Evolutionary conservation across 495 filamentous ascomycete genomes (phyloP).

Genomic region (Rhypophila decipiens): DNA sequence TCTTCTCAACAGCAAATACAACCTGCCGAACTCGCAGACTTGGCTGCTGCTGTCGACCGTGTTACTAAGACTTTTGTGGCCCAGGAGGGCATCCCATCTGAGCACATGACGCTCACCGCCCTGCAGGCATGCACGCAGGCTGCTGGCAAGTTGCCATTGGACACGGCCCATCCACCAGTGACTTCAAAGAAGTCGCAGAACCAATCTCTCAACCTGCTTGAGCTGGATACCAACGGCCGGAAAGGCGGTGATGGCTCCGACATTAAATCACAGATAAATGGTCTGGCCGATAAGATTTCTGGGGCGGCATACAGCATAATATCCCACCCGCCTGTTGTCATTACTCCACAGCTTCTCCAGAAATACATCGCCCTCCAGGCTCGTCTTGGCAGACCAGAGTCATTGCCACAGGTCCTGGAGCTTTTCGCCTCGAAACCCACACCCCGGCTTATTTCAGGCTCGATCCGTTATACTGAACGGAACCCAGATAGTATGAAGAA

Average conservation of each 20-base stretch:
- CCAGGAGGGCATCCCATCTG: slow-evolving; percentile 25
- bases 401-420: slow-evolving; percentile 70
- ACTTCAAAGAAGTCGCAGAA: slow-evolving; percentile 5
- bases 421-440: slow-evolving; percentile 81
- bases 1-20: slow-evolving; percentile 4
- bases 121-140: slow-evolving; percentile 22
- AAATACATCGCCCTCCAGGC: slow-evolving; percentile 67
- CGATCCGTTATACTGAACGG: slow-evolving; percentile 52
- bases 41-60: slow-evolving; percentile 21
- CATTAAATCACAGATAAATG: slow-evolving; percentile 9
- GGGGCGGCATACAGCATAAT: slow-evolving; percentile 58
- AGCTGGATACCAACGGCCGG: slow-evolving; percentile 15
- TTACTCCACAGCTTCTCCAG: slow-evolving; percentile 63
- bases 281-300: slow-evolving; percentile 40
- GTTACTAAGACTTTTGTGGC: slow-evolving; percentile 23
- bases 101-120: slow-evolving; percentile 23
- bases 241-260: slow-evolving; percentile 4
- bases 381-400: slow-evolving; percentile 60
- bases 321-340: slow-evolving; percentile 71
- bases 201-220: slow-evolving; percentile 21
- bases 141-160: slow-evolving; percentile 11
- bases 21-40: slow-evolving; percentile 10
- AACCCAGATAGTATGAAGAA: slow-evolving; percentile 62
- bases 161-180: not conserved
- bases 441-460: slow-evolving; percentile 52